A percentile compares a stretch with the other conserved stretches of the same genome.
Conservation (phyloP, 768 basidiomycete species). For the Tubosaeta sp. region DNA sequence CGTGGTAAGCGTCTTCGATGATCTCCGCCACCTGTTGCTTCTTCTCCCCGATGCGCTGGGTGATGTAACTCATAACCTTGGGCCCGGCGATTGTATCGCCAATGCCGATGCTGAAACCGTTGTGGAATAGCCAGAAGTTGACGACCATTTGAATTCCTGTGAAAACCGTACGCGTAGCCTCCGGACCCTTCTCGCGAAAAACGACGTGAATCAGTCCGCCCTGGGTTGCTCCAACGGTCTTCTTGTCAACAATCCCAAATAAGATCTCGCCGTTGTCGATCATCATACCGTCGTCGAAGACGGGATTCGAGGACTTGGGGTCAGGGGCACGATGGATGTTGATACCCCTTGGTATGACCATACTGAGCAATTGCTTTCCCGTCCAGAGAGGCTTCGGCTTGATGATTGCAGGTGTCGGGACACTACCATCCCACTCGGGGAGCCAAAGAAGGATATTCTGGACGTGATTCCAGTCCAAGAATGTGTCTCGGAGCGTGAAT, state of each 20-base stretch:
- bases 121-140: slow-evolving; percentile 98
- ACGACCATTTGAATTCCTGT: slow-evolving; percentile 93
- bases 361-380: slow-evolving; percentile 91
- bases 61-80: slow-evolving; percentile 84
- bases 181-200: slow-evolving; percentile 96
- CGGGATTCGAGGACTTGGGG: slow-evolving; percentile 72
- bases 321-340: slow-evolving; percentile 84
- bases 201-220: slow-evolving; percentile 95
- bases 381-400: slow-evolving; percentile 98
- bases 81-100: slow-evolving; percentile 96
- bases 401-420: slow-evolving; percentile 91
- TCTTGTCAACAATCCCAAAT: slow-evolving; percentile 95
- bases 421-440: slow-evolving; percentile 91
- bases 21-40: slow-evolving; percentile 77
- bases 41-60: slow-evolving; percentile 71
- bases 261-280: slow-evolving; percentile 97
- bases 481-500: slow-evolving; percentile 92
- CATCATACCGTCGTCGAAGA: slow-evolving; percentile 90
- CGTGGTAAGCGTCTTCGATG: slow-evolving; percentile 80
- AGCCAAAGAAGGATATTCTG: slow-evolving; percentile 99
- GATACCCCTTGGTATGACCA: slow-evolving; percentile 92
- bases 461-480: slow-evolving; percentile 92
- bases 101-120: slow-evolving; percentile 98
- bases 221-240: slow-evolving; percentile 94
- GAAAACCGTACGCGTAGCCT: slow-evolving; percentile 85